phyloP scores from a whole-genome alignment of 768 basidiomycete species.

The Hortiboletus flavorubellus region DNA sequence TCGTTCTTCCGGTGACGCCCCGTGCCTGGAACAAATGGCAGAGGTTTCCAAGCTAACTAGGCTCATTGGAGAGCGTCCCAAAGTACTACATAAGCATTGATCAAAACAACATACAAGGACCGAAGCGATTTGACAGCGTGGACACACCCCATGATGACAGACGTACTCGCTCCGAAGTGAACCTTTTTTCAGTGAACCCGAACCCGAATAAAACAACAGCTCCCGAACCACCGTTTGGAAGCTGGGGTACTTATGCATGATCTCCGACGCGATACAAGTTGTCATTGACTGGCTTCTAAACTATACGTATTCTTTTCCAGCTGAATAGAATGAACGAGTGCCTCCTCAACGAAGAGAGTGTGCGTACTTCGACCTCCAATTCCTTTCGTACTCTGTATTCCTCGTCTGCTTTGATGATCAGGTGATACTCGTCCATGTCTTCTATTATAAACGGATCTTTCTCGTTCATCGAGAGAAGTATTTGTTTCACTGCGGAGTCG shows the following conservation, averaged over 20 bases:
- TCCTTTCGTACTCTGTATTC: conserved; percentile 70
- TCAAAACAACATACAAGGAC: not conserved
- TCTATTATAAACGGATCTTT: conserved; percentile 79
- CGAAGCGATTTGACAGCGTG: not conserved
- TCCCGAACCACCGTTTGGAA: not conserved
- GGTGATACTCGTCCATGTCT: conserved; percentile 79
- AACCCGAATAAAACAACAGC: not conserved
- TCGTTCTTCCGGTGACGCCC: not conserved
- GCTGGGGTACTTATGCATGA: not conserved
- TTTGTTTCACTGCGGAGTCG: conserved; percentile 88
- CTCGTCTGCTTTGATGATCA: conserved; percentile 81
- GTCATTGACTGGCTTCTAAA: conserved; percentile 41
- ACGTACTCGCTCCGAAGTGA: not conserved
- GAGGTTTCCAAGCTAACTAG: not conserved
- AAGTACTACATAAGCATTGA: not conserved
- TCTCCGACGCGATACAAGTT: not conserved
- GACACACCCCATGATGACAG: not conserved
- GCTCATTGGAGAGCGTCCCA: not conserved
- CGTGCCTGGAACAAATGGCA: not conserved
- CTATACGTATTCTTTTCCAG: conserved; percentile 87
- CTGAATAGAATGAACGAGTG: conserved; percentile 32
- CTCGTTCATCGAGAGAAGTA: conserved; percentile 79
- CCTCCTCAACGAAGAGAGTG: not conserved
- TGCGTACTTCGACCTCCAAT: conserved; percentile 67
- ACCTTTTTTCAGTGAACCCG: not conserved